Evolutionary conservation across 306 rosid species (phyloP), one percentile per base, ranked within the genome.

Genomic region (Malus orientalis): DNA sequence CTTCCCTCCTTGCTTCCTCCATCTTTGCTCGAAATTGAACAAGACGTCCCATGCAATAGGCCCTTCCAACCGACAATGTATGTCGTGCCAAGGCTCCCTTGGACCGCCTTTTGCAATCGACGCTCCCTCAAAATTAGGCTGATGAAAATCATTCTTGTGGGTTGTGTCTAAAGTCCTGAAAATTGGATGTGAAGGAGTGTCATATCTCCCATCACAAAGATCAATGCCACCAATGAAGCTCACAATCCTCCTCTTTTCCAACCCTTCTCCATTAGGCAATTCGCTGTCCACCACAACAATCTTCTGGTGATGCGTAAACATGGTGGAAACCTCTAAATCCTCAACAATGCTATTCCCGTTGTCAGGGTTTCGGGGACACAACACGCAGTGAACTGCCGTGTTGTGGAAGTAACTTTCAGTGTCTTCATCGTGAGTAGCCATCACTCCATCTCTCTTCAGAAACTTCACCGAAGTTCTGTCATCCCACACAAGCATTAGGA

Each of bases 281-380:
- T 63, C 86, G 42, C 69, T 19, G 64, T 87, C 90, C 16, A 81
- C 90, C 30, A 87, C 83, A 3, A 87, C 77, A 29, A 68, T 81
- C 90, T 87, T 87, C 75, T 87, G 90, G 77, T 87, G 90, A 73
- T 87, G 90, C 36, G 88, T 79, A 49, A 87, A 87, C 86, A 87
- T 79, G 45, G 85, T 84, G 18, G 88, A 80, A 45, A 87, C 69
- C 81, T 76, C 71, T 29, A 81, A 29, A 45, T 70, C 86, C 66
- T 78, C 67, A 23, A 81, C 40, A 47, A 84, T 75, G 76, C 81
- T 79, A 60, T 73, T 69, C 2, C 79, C 74, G 40, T 76, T 63
- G 40, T 79, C 87, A 11, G 89, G 87, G 66, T 81, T 74, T 9
- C 90, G 72, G 4, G 90, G 90, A 45, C 87, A 81, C 74, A 86